phyloP scores from a whole-genome alignment of 2,329 filamentous ascomycete genomes.

The Monilinia polystroma region DNA sequence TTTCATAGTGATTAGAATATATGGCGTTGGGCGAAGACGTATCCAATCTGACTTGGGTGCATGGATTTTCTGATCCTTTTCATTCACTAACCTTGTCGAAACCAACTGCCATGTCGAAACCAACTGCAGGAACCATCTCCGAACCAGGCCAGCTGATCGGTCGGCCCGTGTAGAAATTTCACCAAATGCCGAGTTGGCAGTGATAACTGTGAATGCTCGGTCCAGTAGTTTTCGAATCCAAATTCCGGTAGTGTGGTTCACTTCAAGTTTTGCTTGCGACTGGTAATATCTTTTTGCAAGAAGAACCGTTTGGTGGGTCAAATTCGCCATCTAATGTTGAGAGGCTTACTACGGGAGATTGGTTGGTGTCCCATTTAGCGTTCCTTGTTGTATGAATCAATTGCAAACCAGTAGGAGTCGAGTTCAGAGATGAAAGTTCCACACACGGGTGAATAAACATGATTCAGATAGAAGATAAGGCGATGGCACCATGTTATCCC shows the following conservation, averaged over 20 bases:
- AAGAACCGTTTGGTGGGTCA: background rate
- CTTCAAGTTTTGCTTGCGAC: background rate
- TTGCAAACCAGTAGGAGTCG: conserved; percentile 3
- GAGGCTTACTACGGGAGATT: background rate
- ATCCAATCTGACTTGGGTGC: background rate
- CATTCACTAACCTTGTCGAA: background rate
- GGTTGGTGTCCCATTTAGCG: background rate
- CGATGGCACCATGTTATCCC: background rate
- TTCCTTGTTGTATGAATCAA: background rate
- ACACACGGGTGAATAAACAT: background rate
- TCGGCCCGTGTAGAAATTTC: conserved; percentile 11
- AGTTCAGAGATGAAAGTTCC: background rate
- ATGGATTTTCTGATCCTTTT: background rate
- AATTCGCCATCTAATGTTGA: background rate
- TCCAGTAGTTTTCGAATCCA: background rate
- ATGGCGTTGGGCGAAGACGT: background rate
- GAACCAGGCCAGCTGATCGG: conserved; percentile 1
- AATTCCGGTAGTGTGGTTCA: conserved; percentile 9
- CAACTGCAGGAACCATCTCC: conserved; percentile 6
- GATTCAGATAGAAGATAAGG: background rate
- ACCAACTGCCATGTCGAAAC: background rate
- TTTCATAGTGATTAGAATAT: background rate
- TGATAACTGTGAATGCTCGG: background rate
- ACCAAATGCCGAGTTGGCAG: background rate
- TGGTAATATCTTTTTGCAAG: conserved; percentile 4